Conservation (phyloP, 2,329 filamentous ascomycete species). For the Fusarium liriodendri region DNA sequence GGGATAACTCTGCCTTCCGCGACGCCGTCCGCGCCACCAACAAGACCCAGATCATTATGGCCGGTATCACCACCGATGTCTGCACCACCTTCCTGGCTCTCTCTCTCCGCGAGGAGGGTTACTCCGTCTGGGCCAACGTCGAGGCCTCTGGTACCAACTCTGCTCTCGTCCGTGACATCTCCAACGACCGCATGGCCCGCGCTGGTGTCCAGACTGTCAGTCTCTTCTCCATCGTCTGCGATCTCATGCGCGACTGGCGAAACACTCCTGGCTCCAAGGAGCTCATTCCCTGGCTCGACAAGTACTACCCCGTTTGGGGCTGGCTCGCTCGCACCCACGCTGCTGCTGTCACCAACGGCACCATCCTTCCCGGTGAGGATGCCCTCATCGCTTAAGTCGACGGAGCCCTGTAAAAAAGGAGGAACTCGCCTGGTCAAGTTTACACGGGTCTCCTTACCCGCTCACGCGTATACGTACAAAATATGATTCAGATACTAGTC, state of each 20-base stretch:
- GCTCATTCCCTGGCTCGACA: conserved; percentile 72
- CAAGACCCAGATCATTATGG: conserved; percentile 77
- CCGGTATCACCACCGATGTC: conserved; percentile 79
- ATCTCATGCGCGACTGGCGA: conserved; percentile 79
- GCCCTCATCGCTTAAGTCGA: conserved; percentile 19
- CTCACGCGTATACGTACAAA: neutral
- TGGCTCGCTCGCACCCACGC: conserved; percentile 71
- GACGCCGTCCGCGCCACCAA: conserved; percentile 72
- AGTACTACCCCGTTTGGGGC: conserved; percentile 74
- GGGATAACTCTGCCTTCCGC: conserved; percentile 79
- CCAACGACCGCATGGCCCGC: conserved; percentile 74
- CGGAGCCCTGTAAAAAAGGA: neutral
- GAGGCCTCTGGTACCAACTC: conserved; percentile 77
- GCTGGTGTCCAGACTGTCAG: conserved; percentile 74
- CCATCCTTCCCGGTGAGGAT: conserved; percentile 66
- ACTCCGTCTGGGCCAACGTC: conserved; percentile 78
- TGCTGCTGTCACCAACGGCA: conserved; percentile 70
- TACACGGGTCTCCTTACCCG: neutral
- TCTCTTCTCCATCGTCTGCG: conserved; percentile 72
- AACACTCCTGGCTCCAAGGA: conserved; percentile 62
- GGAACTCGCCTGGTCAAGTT: neutral
- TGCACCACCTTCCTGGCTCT: conserved; percentile 80
- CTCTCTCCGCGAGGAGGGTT: conserved; percentile 77
- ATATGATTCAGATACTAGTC: neutral
- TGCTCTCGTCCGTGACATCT: conserved; percentile 68